Conservation (phyloP, 257 asterid genomes). For the Leptodermis oblonga region DNA sequence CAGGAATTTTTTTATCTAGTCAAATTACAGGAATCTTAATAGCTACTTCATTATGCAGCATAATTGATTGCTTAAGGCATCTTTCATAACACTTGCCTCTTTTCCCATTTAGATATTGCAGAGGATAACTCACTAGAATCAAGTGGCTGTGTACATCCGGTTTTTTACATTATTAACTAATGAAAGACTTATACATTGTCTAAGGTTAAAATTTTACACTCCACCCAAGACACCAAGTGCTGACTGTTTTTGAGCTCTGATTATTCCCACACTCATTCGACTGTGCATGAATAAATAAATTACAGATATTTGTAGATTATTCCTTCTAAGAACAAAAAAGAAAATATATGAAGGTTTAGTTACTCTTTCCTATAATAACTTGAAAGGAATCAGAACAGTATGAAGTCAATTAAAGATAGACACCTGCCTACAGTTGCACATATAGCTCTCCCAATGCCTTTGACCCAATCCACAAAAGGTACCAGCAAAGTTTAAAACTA, state of each 20-base stretch:
- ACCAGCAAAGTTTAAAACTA: not conserved
- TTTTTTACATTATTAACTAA: not conserved
- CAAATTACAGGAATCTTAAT: too few species aligned
- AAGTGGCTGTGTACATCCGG: too few species aligned
- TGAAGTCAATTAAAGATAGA: not conserved
- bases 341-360: not conserved
- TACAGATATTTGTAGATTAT: not conserved
- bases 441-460: not conserved
- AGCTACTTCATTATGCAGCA: not conserved
- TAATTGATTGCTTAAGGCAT: not conserved
- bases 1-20: not conserved
- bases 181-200: not conserved
- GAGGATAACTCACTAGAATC: not conserved
- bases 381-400: not conserved
- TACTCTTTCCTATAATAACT: not conserved
- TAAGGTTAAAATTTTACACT: not conserved
- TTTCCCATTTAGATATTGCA: not conserved
- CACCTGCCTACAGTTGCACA: not conserved
- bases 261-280: not conserved
- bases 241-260: not conserved
- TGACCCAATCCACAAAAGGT: not conserved
- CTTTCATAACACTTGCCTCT: not conserved
- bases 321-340: not conserved
- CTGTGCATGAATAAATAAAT: not conserved
- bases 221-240: not conserved